A percentile compares a stretch with the other conserved stretches of the same genome.
phyloP scores from a whole-genome alignment of 495 filamentous ascomycete species.

The Talaromyces liani region DNA sequence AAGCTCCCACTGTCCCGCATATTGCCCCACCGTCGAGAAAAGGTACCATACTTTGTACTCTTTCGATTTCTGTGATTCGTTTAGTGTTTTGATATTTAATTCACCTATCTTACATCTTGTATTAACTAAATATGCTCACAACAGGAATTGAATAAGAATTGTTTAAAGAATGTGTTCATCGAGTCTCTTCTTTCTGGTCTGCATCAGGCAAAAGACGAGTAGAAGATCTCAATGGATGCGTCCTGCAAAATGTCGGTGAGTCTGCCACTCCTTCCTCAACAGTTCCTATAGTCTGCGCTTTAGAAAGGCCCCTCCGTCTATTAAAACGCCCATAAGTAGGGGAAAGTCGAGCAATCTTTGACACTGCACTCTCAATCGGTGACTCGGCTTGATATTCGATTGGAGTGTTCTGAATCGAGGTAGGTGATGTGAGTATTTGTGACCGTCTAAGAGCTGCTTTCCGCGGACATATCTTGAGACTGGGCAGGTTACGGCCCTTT shows the following conservation, averaged over 20 bases:
- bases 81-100: background rate
- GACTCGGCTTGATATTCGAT: background rate
- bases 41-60: background rate
- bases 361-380: background rate
- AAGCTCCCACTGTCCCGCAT: constrained; percentile 1
- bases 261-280: background rate
- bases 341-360: background rate
- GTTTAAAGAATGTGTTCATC: background rate
- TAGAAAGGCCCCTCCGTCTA: background rate
- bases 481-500: background rate
- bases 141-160: background rate
- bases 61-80: background rate
- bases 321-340: background rate
- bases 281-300: background rate
- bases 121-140: background rate
- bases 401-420: constrained; percentile 4
- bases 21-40: background rate
- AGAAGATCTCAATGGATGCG: background rate
- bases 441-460: background rate
- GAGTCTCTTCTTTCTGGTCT: background rate
- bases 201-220: background rate
- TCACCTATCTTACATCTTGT: background rate
- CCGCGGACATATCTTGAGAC: background rate
- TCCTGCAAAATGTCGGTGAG: background rate
- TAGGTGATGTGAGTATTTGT: background rate